Conservation (phyloP, 2,329 filamentous ascomycete species). For the Fusarium sp. region DNA sequence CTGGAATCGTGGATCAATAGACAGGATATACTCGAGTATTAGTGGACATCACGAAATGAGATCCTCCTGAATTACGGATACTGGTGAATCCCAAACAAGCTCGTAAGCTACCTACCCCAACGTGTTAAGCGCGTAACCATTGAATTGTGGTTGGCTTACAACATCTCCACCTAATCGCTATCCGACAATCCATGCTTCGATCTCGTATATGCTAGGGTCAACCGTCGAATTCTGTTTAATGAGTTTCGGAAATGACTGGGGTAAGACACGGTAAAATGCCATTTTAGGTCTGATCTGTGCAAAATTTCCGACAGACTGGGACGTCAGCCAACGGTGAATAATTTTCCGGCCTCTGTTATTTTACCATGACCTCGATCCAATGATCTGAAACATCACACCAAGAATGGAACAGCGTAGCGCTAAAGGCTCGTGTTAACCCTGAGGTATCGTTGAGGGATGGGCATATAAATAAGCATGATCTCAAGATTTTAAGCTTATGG, state of each 20-base stretch:
- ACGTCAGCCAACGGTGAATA: background rate
- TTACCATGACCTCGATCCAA: background rate
- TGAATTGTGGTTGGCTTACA: background rate
- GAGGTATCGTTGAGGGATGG: accelerated
- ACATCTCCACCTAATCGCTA: background rate
- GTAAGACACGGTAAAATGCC: background rate
- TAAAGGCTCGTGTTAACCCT: background rate
- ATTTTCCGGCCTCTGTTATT: background rate
- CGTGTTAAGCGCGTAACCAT: background rate
- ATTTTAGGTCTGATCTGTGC: background rate
- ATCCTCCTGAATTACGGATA: background rate
- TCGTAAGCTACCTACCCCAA: background rate
- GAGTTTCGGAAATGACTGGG: background rate
- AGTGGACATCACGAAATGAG: background rate
- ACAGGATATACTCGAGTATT: too few relatives aligned
- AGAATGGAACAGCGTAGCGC: background rate
- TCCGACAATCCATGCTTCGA: background rate
- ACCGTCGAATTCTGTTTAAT: accelerated
- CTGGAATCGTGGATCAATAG: background rate
- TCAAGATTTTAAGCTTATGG: background rate
- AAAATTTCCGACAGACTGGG: background rate
- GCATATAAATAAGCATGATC: too few relatives aligned
- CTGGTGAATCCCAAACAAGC: background rate
- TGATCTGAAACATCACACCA: background rate
- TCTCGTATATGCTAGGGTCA: background rate